Percentiles rank a stretch among this genome's conserved stretches.
Conservation (phyloP, 805 yeast species). For the Ogataea methanolica region DNA sequence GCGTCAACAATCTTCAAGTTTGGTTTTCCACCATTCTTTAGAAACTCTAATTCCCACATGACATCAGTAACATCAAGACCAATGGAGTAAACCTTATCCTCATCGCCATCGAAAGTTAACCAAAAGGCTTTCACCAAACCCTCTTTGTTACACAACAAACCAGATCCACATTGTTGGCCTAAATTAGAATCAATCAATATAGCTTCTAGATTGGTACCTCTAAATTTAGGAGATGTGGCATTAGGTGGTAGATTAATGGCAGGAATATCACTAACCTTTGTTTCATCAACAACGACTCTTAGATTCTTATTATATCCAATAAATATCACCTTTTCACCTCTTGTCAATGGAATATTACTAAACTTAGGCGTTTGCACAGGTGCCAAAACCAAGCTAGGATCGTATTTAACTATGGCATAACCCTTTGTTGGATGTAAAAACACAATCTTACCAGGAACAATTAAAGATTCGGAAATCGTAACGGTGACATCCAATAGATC, state of each 20-base stretch:
- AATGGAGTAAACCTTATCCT: slow-evolving; percentile 60
- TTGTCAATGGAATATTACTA: slow-evolving; percentile 48
- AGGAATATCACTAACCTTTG: slow-evolving; percentile 71
- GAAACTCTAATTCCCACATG: slow-evolving; percentile 46
- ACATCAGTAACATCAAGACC: slow-evolving; percentile 76
- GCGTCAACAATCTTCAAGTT: slow-evolving; percentile 68
- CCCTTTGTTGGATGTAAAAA: slow-evolving; percentile 86
- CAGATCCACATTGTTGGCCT: slow-evolving; percentile 68
- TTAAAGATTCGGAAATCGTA: slow-evolving; percentile 80
- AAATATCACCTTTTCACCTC: slow-evolving; percentile 76
- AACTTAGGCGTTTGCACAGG: slow-evolving; percentile 67
- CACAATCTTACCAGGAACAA: slow-evolving; percentile 73
- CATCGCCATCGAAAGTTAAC: slow-evolving; percentile 80
- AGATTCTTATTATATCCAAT: slow-evolving; percentile 73
- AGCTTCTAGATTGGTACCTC: slow-evolving; percentile 81
- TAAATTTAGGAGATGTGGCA: slow-evolving; percentile 67
- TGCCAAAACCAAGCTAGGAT: slow-evolving; percentile 68
- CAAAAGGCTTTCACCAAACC: slow-evolving; percentile 83
- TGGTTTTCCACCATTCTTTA: slow-evolving; percentile 50
- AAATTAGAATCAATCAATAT: slow-evolving; percentile 68
- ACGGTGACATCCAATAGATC: slow-evolving; percentile 71
- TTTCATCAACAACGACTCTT: slow-evolving; percentile 68
- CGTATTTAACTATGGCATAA: slow-evolving; percentile 79
- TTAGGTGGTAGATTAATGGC: slow-evolving; percentile 70
- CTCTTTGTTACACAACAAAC: slow-evolving; percentile 69